Conservation (phyloP, 176 grass and related monocot species). For the Oryza officinalis region DNA sequence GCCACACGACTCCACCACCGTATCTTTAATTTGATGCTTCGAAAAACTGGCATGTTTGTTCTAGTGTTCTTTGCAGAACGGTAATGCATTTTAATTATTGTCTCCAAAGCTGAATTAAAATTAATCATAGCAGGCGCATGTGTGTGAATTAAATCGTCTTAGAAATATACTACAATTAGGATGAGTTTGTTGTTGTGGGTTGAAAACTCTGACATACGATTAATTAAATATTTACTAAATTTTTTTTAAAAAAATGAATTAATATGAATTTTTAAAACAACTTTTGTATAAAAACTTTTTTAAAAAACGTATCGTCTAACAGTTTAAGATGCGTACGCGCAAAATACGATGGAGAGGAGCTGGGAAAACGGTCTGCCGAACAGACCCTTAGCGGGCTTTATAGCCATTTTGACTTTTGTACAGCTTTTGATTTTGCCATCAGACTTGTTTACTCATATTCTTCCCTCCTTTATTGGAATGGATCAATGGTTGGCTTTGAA, state of each 20-base stretch:
- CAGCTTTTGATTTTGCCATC: background rate
- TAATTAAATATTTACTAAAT: too few relatives aligned
- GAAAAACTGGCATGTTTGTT: background rate
- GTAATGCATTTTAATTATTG: background rate
- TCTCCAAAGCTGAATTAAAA: background rate
- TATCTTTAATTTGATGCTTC: background rate
- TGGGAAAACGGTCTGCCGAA: too few relatives aligned
- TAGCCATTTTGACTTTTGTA: conserved; percentile 14
- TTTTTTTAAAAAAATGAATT: too few relatives aligned
- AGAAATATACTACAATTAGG: background rate
- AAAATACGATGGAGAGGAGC: too few relatives aligned
- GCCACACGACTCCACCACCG: too few relatives aligned
- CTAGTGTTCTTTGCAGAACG: background rate
- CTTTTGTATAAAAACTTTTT: too few relatives aligned
- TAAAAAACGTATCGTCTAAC: too few relatives aligned
- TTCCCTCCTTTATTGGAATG: conserved; percentile 14
- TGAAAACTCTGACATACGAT: too few relatives aligned
- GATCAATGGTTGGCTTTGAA: conserved; percentile 1
- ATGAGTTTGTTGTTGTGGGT: too few relatives aligned
- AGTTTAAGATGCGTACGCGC: too few relatives aligned
- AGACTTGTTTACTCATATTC: background rate
- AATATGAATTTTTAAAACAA: too few relatives aligned
- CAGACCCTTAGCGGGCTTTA: too few relatives aligned
- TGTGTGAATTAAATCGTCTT: background rate
- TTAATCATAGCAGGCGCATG: background rate